phyloP scores from a whole-genome alignment of 495 filamentous ascomycete genomes.

The Daldinia childiae region DNA sequence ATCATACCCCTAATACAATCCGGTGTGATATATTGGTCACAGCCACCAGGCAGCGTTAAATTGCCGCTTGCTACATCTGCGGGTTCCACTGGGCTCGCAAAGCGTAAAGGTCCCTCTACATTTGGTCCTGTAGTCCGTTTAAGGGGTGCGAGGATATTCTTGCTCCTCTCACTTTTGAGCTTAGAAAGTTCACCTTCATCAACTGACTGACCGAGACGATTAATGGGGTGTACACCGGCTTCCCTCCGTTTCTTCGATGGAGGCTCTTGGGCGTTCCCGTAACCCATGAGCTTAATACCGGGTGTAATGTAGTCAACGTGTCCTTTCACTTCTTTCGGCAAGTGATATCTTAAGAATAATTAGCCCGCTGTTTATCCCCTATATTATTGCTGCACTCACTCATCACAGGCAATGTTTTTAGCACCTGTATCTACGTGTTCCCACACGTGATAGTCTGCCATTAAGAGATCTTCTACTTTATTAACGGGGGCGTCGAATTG shows the following conservation, averaged over 20 bases:
- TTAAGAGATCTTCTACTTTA: slow-evolving; percentile 64
- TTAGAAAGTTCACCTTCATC: slow-evolving; percentile 16
- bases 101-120: slow-evolving; percentile 36
- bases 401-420: slow-evolving; percentile 44
- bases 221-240: background rate
- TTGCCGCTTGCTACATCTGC: slow-evolving; percentile 38
- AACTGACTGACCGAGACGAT: slow-evolving; percentile 11
- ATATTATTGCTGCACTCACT: slow-evolving; percentile 30
- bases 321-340: slow-evolving; percentile 59
- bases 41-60: slow-evolving; percentile 37
- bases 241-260: slow-evolving; percentile 15
- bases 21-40: slow-evolving; percentile 45
- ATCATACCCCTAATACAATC: slow-evolving; percentile 46
- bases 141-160: background rate
- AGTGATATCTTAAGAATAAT: slow-evolving; percentile 54
- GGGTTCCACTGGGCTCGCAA: slow-evolving; percentile 32
- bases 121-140: slow-evolving; percentile 27
- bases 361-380: slow-evolving; percentile 10
- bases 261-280: slow-evolving; percentile 35
- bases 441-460: slow-evolving; percentile 65
- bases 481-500: slow-evolving; percentile 63
- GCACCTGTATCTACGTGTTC: slow-evolving; percentile 52
- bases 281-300: slow-evolving; percentile 59
- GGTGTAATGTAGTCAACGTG: slow-evolving; percentile 71
- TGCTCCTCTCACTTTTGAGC: slow-evolving; percentile 36